Percentiles rank a stretch among this genome's conserved stretches.
Conservation (phyloP, 164 flowering plant genomes). For the Tinospora cordifolia region DNA sequence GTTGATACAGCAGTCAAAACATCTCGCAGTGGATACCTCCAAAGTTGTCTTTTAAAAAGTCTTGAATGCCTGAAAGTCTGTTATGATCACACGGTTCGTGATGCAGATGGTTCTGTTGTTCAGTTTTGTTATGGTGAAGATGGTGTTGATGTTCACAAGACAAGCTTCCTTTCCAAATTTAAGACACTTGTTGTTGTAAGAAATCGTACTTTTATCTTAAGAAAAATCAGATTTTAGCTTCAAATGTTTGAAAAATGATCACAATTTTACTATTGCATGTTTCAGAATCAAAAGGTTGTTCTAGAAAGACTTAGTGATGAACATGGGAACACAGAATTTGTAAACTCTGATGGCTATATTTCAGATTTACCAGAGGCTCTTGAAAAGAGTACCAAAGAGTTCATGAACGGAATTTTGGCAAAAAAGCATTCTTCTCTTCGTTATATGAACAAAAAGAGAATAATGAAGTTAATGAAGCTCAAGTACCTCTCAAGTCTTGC, state of each 20-base stretch:
- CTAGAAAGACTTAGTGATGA: constrained; percentile 28
- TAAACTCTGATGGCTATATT: constrained; percentile 37
- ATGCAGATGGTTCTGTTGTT: constrained; percentile 86
- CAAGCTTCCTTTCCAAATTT: constrained; percentile 62
- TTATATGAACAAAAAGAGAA: constrained; percentile 25
- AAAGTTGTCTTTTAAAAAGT: constrained; percentile 85
- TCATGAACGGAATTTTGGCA: constrained; percentile 18
- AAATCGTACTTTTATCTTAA: constrained; percentile 1
- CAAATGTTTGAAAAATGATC: not conserved
- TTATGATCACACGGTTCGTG: constrained; percentile 93
- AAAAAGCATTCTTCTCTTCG: constrained; percentile 12
- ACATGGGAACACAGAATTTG: constrained; percentile 16
- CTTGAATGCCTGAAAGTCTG: constrained; percentile 73
- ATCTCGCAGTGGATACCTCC: constrained; percentile 98
- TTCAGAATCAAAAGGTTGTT: constrained; percentile 58
- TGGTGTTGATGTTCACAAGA: constrained; percentile 82
- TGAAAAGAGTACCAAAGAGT: constrained; percentile 32
- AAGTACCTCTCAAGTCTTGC: constrained; percentile 81
- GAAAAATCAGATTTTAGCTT: not conserved
- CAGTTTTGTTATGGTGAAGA: constrained; percentile 94
- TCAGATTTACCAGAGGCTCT: constrained; percentile 47
- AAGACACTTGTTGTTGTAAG: constrained; percentile 56
- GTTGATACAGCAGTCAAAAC: constrained; percentile 99
- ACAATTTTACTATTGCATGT: constrained; percentile 2
- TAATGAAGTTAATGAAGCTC: constrained; percentile 51